Evolutionary conservation across 2,329 filamentous ascomycete species (phyloP).

Genomic region (Chaetomium strumarium): DNA sequence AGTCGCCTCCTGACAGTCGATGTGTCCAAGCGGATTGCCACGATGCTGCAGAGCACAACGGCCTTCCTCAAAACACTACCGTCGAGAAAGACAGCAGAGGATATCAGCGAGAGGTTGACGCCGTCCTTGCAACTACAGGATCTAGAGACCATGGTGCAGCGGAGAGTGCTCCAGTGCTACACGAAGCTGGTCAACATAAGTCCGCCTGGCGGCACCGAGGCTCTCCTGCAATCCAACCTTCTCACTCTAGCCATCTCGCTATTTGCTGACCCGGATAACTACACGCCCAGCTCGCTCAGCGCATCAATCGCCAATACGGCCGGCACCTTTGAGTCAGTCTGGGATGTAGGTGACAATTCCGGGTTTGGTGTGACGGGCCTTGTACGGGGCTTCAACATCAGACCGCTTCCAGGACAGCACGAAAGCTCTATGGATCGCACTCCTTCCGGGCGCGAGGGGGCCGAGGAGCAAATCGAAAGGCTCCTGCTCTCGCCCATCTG

Average conservation of each 20-base stretch:
- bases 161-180: conserved; percentile 91
- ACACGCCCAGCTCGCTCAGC: conserved; percentile 76
- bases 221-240: conserved; percentile 83
- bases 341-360: conserved; percentile 91
- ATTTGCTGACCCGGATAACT: conserved; percentile 89
- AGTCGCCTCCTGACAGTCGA: conserved; percentile 86
- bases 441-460: conserved; percentile 47
- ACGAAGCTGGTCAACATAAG: conserved; percentile 85
- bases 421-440: conserved; percentile 41
- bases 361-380: conserved; percentile 90
- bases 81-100: conserved; percentile 76
- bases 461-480: conserved; percentile 59
- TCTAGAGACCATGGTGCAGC: conserved; percentile 85
- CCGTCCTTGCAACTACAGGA: conserved; percentile 85
- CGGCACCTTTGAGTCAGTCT: conserved; percentile 85
- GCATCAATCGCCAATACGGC: conserved; percentile 87
- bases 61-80: conserved; percentile 83
- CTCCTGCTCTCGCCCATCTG: conserved; percentile 67
- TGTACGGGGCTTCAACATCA: conserved; percentile 69
- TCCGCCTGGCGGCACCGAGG: conserved; percentile 76
- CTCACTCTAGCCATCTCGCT: conserved; percentile 83
- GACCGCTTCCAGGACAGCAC: conserved; percentile 63
- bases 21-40: conserved; percentile 84
- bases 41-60: conserved; percentile 92
- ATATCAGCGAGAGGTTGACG: conserved; percentile 75